Base-by-base conservation (phyloP, 345 rosid genomes). In the Ceriops tagal region DNA sequence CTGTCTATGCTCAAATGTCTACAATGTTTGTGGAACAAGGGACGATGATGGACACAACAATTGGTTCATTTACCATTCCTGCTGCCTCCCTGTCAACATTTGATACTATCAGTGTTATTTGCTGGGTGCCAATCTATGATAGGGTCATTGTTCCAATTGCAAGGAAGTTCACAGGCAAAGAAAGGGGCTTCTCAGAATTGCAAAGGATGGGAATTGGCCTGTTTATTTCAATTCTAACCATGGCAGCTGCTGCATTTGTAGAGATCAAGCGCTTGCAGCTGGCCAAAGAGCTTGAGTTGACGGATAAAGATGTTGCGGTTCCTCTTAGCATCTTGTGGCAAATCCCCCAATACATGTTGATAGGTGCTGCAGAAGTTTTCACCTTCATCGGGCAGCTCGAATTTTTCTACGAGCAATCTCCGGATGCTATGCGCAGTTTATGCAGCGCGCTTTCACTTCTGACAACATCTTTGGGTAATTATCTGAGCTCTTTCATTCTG, bases 21-120 rank as follows among this genome's bases (percentile, higher is more conserved):
- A 89, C 97, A 20, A 81, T 90, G 92, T 95, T 90, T 61, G 96
- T 95, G 65, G 97, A 93, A 74, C 97, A 93, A 80, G 98, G 98
- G 53, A 86, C 83, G 84, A 73, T 84, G 81, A 95, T 92, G 99
- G 79, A 93, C 78, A 83, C 92, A 43, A 83, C 77, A 6, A 67
- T 95, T 2, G 99, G 99, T 56, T 88, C 99, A 1, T 92, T 95
- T 75, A 75, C 83, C 53, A 82, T 95, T 72, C 97, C 99, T 70
- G 88, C 99, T 0, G 99, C 99, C 0, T 84, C 99, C 8, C 88
- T 95, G 8, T 90, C 96, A 9, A 84, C 84, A 34, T 90, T 90
- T 5, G 96, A 95, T 67, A 85, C 89, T 1, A 77, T 88, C 66
- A 83, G 96, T 16, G 99, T 95, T 24, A 83, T 93, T 68, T 80